Base-by-base conservation (phyloP, 208 protist species). In the Crithidia bombi region DNA sequence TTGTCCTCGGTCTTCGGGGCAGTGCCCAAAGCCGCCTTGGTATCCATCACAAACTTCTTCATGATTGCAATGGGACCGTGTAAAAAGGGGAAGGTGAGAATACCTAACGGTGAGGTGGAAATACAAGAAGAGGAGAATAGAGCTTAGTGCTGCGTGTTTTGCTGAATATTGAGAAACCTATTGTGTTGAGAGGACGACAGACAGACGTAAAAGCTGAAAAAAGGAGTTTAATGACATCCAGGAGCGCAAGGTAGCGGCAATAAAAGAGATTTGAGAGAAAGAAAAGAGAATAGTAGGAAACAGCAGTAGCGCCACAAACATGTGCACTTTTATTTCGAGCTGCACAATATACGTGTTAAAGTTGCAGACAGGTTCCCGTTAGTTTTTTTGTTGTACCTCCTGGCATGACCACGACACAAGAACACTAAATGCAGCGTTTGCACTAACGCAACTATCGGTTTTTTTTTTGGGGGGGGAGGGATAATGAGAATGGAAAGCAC, bases 41-140 rank as follows among this genome's bases (percentile, higher is more conserved):
- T 69, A 14, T 86, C 78, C 49, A 84, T 33, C 47, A 86, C 38
- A 46, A 85, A 78, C 65, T 86, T 89, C 69, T 83, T 84, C 79
- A 89, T 88, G 17, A 39, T 28, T 50, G 7, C 11, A 2, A 50
- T 14, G 14, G 12, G 32, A n/a, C 23, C 32, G 25, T 23, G 54
- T 41, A 32, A 26, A 5, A 33, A n/a, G n/a, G n/a, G 33, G n/a
- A 33, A 47, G 21, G 5, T 30, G n/a, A 47, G 23, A 39, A 57
- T 39, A 57, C 12, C 26, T 12, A 54, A 50, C 25, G 23, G 49
- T 33, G 0, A 26, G 49, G 35, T 47, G 10, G 9, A 2, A 35
- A 47, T 21, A 43, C 25, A 23, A 58, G 23, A 44, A 58, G 30
- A 56, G 10, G 26, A 17, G 28, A 43, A 52, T 6, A 10, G 7